These are phyloP conservation scores for Hypoxylon sp. DNA, from an alignment of 2,329 filamentous ascomycete species.

Conservation along the genomic window DNA sequence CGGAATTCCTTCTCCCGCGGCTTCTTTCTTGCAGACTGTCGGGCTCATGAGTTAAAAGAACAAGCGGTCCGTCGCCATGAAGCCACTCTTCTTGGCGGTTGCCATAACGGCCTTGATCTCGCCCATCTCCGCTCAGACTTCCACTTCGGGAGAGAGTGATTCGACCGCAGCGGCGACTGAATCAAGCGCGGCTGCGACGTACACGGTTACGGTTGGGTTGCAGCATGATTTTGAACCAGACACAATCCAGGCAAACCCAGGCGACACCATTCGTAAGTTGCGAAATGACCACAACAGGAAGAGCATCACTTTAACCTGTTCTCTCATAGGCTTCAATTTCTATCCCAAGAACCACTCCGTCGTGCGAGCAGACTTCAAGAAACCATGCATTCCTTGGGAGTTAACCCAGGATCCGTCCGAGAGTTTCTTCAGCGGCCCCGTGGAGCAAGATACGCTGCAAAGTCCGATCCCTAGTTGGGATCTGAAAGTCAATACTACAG, in stretches of 20 bases:
- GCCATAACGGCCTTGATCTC: constrained; percentile 14
- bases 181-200: constrained; percentile 24
- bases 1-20: background rate
- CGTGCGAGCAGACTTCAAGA: constrained; percentile 70
- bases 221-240: constrained; percentile 40
- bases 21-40: constrained; percentile 2
- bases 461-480: constrained; percentile 57
- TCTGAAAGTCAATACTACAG: constrained; percentile 45
- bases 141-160: background rate
- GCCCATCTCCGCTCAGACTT: constrained; percentile 14
- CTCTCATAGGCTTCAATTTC: constrained; percentile 59
- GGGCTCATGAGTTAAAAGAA: background rate
- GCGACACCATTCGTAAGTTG: constrained; percentile 42
- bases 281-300: background rate
- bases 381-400: constrained; percentile 76
- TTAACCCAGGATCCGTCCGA: constrained; percentile 63
- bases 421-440: constrained; percentile 68
- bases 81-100: constrained; percentile 6
- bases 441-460: constrained; percentile 11
- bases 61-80: constrained; percentile 22
- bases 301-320: constrained; percentile 5
- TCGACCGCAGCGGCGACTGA: constrained; percentile 16
- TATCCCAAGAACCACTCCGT: constrained; percentile 71
- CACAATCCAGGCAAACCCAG: constrained; percentile 34
- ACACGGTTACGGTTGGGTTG: constrained; percentile 40